These are phyloP conservation scores for Lepidium sativum DNA, from an alignment of 345 rosid species.

Conservation along the genomic window DNA sequence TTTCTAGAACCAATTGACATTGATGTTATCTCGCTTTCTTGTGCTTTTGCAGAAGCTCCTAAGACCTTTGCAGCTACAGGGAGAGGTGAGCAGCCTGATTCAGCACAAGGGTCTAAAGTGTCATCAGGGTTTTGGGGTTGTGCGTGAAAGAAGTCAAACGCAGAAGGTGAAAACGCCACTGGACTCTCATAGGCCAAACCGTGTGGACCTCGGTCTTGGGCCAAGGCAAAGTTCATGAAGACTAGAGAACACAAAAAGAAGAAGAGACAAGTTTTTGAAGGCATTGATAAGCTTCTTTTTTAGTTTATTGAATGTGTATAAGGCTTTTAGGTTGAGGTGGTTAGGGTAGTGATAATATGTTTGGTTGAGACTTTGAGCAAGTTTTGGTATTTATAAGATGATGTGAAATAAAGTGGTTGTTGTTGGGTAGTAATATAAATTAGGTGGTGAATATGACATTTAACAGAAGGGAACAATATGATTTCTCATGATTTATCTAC, in stretches of 20 bases:
- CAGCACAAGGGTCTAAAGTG: slow-evolving; percentile 20
- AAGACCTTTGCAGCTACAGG: slow-evolving; percentile 52
- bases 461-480: slow-evolving; percentile 43
- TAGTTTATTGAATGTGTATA: too few species aligned
- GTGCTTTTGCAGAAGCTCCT: slow-evolving; percentile 23
- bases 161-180: slow-evolving; percentile 67
- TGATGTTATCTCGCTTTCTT: slow-evolving; percentile 25
- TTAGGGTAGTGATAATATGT: slow-evolving; percentile 7
- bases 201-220: slow-evolving; percentile 84
- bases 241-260: slow-evolving; percentile 26
- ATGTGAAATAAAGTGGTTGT: slow-evolving; percentile 28
- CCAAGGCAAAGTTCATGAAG: slow-evolving; percentile 31
- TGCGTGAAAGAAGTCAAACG: slow-evolving; percentile 78
- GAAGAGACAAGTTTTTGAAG: slow-evolving; percentile 28
- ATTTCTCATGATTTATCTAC: slow-evolving; percentile 26
- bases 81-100: slow-evolving; percentile 50
- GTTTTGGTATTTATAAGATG: slow-evolving; percentile 46
- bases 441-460: slow-evolving; percentile 20
- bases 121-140: slow-evolving; percentile 28
- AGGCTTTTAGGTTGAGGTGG: slow-evolving; percentile 2
- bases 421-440: slow-evolving; percentile 39
- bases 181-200: slow-evolving; percentile 66
- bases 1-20: slow-evolving; percentile 18
- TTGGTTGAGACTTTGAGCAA: slow-evolving; percentile 22
- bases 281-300: too few species aligned